phyloP scores from a whole-genome alignment of 306 rosid species.

The Sophora flavescens region DNA sequence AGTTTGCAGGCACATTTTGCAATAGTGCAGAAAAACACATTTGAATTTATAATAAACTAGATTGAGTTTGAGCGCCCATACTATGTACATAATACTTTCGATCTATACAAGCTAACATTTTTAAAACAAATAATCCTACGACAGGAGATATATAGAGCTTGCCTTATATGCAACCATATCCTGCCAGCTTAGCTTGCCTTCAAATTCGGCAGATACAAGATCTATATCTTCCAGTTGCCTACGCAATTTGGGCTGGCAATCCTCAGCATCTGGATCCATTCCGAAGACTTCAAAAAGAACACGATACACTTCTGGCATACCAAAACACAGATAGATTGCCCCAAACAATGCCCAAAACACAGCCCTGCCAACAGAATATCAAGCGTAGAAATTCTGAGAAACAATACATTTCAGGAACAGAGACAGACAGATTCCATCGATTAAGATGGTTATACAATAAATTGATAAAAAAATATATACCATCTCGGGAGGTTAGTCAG shows the following conservation, averaged over 20 bases:
- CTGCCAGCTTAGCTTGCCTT: conserved; percentile 87
- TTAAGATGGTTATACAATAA: conserved; percentile 14
- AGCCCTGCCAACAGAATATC: conserved; percentile 58
- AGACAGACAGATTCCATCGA: conserved; percentile 26
- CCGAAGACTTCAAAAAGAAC: conserved; percentile 95
- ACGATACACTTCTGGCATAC: conserved; percentile 92
- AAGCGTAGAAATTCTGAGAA: conserved; percentile 21
- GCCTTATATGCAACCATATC: conserved; percentile 83
- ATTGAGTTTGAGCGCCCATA: conserved; percentile 26
- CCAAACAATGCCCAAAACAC: conserved; percentile 96
- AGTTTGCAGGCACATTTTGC: conserved; percentile 15
- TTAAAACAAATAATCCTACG: conserved; percentile 2
- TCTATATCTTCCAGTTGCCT: conserved; percentile 90
- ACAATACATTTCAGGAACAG: conserved; percentile 16
- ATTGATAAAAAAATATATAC: background rate
- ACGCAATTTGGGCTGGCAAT: conserved; percentile 79
- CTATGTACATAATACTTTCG: background rate
- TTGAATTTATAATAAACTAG: conserved; percentile 17
- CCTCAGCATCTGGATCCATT: conserved; percentile 87
- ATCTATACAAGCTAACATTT: background rate
- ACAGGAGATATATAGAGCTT: conserved; percentile 41
- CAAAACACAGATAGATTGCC: conserved; percentile 88
- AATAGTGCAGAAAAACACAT: background rate
- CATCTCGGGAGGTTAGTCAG: background rate
- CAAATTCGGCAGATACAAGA: conserved; percentile 84